These are phyloP conservation scores for Candida pseudofarinosa DNA, from an alignment of 805 yeast genomes.

Conservation along the genomic window DNA sequence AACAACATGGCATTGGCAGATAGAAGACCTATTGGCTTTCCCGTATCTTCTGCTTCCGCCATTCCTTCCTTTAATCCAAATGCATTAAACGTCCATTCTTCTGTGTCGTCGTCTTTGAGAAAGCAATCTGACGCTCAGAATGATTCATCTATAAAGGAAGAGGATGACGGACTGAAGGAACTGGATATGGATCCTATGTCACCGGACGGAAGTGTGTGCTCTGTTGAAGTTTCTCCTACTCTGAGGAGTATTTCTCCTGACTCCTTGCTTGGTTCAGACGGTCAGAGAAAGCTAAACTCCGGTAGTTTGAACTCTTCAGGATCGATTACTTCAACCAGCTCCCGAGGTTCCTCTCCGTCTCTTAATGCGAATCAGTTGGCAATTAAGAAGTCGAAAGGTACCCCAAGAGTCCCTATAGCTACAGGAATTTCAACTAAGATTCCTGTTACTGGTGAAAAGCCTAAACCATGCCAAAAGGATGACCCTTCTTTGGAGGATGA, in stretches of 20 bases:
- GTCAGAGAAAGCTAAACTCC: slow-evolving; percentile 5
- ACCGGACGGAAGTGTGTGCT: slow-evolving; percentile 24
- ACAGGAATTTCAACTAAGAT: slow-evolving; percentile 75
- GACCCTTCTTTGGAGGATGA: slow-evolving; percentile 65
- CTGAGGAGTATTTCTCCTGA: slow-evolving; percentile 42
- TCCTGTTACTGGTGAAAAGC: slow-evolving; percentile 71
- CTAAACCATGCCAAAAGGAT: slow-evolving; percentile 63
- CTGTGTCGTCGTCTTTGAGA: slow-evolving; percentile 10
- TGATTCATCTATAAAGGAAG: slow-evolving; percentile 10
- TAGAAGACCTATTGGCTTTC: slow-evolving; percentile 58
- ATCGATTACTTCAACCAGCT: slow-evolving; percentile 19
- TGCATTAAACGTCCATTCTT: slow-evolving; percentile 15
- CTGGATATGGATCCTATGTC: slow-evolving; percentile 18
- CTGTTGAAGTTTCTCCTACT: slow-evolving; percentile 30
- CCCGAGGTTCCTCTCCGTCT: slow-evolving; percentile 33
- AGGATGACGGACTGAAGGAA: slow-evolving; percentile 10
- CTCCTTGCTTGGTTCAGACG: slow-evolving; percentile 33
- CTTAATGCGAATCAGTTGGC: slow-evolving; percentile 9
- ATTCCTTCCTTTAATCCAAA: slow-evolving; percentile 39
- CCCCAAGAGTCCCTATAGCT: slow-evolving; percentile 51
- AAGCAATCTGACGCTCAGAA: slow-evolving; percentile 5
- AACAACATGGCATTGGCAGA: slow-evolving; percentile 59
- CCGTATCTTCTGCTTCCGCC: slow-evolving; percentile 45
- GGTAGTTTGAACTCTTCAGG: slow-evolving; percentile 6
- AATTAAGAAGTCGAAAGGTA: slow-evolving; percentile 31